These are phyloP conservation scores for Pichia californica DNA, from an alignment of 805 yeast species.

Conservation along the genomic window DNA sequence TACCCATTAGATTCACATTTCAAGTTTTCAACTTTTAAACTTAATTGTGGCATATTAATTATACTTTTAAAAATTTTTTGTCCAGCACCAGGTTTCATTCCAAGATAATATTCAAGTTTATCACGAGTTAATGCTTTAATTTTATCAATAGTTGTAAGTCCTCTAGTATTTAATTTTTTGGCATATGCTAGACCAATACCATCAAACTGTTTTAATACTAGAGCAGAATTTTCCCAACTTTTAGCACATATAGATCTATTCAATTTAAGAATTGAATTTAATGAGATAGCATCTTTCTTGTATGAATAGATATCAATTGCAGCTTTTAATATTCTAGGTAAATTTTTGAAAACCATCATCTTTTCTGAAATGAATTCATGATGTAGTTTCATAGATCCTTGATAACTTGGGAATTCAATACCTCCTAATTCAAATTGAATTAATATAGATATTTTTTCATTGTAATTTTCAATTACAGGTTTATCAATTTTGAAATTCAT, in stretches of 20 bases:
- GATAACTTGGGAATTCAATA: conserved; percentile 37
- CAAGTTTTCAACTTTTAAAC: conserved; percentile 18
- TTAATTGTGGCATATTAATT: conserved; percentile 32
- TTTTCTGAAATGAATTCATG: conserved; percentile 40
- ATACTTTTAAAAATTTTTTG: conserved; percentile 31
- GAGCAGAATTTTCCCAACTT: conserved; percentile 46
- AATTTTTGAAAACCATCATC: conserved; percentile 34
- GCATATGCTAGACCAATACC: conserved; percentile 39
- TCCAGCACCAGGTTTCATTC: conserved; percentile 37
- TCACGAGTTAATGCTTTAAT: conserved; percentile 20
- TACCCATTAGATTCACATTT: conserved; percentile 12
- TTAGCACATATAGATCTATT: conserved; percentile 36
- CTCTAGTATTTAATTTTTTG: conserved; percentile 31
- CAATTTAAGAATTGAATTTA: conserved; percentile 33
- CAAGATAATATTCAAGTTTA: conserved; percentile 37
- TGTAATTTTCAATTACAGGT: conserved; percentile 22
- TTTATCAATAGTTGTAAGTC: conserved; percentile 32
- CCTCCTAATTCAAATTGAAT: conserved; percentile 49
- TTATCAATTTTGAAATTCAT: conserved; percentile 33
- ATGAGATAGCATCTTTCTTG: conserved; percentile 37
- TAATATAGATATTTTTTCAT: conserved; percentile 36
- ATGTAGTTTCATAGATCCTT: conserved; percentile 34
- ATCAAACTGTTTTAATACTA: conserved; percentile 41
- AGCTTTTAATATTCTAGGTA: conserved; percentile 38
- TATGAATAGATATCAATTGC: conserved; percentile 38